Conservation (phyloP, 192 early-diverging fungal species). For the Coemansia sp. region DNA sequence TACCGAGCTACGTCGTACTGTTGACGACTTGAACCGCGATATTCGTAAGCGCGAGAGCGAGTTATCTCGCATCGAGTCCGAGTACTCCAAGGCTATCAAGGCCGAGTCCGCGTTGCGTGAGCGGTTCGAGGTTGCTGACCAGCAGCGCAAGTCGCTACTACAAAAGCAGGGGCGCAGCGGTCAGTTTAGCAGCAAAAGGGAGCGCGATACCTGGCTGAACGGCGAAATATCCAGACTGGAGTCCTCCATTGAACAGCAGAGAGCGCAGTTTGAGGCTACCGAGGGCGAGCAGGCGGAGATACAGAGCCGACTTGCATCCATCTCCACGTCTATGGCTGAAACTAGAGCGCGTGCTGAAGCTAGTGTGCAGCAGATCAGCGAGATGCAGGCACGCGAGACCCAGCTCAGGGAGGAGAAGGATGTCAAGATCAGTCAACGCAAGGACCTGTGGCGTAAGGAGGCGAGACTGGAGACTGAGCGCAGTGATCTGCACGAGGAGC, state of each 20-base stretch:
- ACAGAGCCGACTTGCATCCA: slow-evolving; percentile 26
- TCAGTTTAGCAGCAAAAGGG: slow-evolving; percentile 69
- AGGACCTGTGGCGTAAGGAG: slow-evolving; percentile 90
- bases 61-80: slow-evolving; percentile 64
- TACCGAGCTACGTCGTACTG: slow-evolving; percentile 49
- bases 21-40: slow-evolving; percentile 30
- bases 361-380: slow-evolving; percentile 27
- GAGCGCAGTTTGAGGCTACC: slow-evolving; percentile 55
- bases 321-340: slow-evolving; percentile 26
- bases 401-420: slow-evolving; percentile 51
- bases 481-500: slow-evolving; percentile 72
- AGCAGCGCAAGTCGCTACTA: slow-evolving; percentile 75
- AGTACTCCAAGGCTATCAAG: slow-evolving; percentile 62
- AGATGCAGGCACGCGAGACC: slow-evolving; percentile 44
- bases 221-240: slow-evolving; percentile 71
- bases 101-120: slow-evolving; percentile 64
- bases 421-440: slow-evolving; percentile 49
- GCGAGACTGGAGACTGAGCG: slow-evolving; percentile 66
- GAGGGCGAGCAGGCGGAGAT: slow-evolving; percentile 41
- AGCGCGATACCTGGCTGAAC: slow-evolving; percentile 80
- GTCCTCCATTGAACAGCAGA: slow-evolving; percentile 55
- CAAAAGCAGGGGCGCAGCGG: slow-evolving; percentile 85
- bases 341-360: slow-evolving; percentile 29
- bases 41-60: slow-evolving; percentile 59
- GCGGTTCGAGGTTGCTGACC: slow-evolving; percentile 68